Evolutionary conservation across 2,329 filamentous ascomycete species (phyloP).

Genomic region (Orbilia brochopaga): DNA sequence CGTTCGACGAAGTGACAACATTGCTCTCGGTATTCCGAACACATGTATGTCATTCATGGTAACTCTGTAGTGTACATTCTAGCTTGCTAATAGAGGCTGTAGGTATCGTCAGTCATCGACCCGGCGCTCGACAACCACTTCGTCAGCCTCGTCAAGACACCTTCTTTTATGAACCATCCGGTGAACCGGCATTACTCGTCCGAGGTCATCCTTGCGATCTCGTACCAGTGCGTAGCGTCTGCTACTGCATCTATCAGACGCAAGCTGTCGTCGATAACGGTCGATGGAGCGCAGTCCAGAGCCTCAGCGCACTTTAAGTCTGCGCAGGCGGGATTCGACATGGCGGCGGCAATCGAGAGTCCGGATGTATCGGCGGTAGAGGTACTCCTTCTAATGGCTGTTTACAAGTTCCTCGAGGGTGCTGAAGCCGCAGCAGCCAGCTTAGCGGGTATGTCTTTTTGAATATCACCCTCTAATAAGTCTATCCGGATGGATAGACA

Average conservation of each 20-base stretch:
- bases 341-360: conserved; percentile 30
- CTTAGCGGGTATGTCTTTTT: conserved; percentile 19
- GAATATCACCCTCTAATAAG: background rate
- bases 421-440: conserved; percentile 25
- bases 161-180: conserved; percentile 37
- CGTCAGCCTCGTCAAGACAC: conserved; percentile 37
- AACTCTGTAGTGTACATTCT: background rate
- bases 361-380: conserved; percentile 35
- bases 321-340: conserved; percentile 38
- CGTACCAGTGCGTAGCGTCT: conserved; percentile 32
- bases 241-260: conserved; percentile 31
- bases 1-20: conserved; percentile 30
- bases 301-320: conserved; percentile 38
- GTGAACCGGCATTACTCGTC: conserved; percentile 30
- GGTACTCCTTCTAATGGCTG: conserved; percentile 28
- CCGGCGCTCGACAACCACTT: conserved; percentile 37
- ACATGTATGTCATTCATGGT: conserved; percentile 17
- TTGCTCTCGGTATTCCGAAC: conserved; percentile 32
- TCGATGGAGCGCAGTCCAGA: conserved; percentile 13
- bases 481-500: no score
- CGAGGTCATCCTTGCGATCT: conserved; percentile 35
- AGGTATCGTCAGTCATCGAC: conserved; percentile 38
- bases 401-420: conserved; percentile 42
- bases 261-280: conserved; percentile 31
- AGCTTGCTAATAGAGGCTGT: background rate